Base-by-base conservation (phyloP, 495 filamentous ascomycete genomes). In the Penicillium arizonense region DNA sequence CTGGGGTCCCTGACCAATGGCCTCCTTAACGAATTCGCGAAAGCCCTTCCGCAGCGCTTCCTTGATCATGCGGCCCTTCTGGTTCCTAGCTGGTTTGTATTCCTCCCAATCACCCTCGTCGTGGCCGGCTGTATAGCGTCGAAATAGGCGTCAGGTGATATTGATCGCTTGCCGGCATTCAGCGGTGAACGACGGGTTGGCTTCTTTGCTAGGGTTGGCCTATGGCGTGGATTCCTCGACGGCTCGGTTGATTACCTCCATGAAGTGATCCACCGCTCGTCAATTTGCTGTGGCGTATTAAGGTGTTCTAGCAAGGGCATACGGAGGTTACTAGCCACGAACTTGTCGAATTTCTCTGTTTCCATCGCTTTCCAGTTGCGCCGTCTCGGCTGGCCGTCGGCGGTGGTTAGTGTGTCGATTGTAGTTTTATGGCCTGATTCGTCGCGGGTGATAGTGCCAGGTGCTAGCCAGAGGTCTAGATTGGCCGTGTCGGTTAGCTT, bases 321-420 rank as follows among this genome's bases (percentile, higher is more conserved):
- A 0, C 23, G 23, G 23, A 24, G 23, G 2, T 24, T 24, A 1
- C 1, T 2, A 24, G 23, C 23, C 1, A 24, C 23, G 5, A 24
- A 24, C 3, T 24, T 24, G 23, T 24, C 23, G 23, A 61, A 43
- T 7, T 51, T 41, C 3, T 57, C 52, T 6, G 26, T 35, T 21
- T 61, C 47, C 0, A 36, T 54, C 0, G 34, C 50, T 38, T 61
- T 66, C 55, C 51, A 57, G 20, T 59, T 60, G 9, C 52, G 33
- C 7, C 21, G 23, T 24, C n/a, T n/a, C n/a, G n/a, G n/a, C n/a
- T n/a, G n/a, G n/a, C n/a, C n/a, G n/a, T n/a, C n/a, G n/a, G n/a
- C n/a, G n/a, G n/a, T n/a, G n/a, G n/a, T n/a, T n/a, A n/a, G n/a
- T n/a, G n/a, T n/a, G n/a, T n/a, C n/a, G n/a, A n/a, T n/a, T n/a